Evolutionary conservation across 2,329 filamentous ascomycete species (phyloP).

Genomic region (Colletotrichum tabaci): DNA sequence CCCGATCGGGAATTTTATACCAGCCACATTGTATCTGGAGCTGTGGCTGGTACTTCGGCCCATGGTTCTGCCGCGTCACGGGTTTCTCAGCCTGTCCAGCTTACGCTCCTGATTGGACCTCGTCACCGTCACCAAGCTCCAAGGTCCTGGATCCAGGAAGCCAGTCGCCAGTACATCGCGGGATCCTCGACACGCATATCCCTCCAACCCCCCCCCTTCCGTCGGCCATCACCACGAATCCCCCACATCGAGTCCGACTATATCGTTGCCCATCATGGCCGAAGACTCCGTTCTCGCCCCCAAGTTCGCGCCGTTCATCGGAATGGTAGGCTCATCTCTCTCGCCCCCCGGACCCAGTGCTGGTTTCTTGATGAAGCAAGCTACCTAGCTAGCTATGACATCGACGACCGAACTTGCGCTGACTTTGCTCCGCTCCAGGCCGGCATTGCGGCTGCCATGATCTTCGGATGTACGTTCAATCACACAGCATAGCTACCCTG

Average conservation of each 20-base stretch:
- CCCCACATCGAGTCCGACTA: conserved; percentile 31
- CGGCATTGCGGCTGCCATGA: conserved; percentile 86
- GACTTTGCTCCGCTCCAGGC: conserved; percentile 64
- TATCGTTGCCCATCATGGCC: conserved; percentile 59
- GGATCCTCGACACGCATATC: conserved; percentile 39
- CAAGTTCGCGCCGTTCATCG: conserved; percentile 89
- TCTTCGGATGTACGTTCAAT: conserved; percentile 79
- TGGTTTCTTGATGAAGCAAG: conserved; percentile 19
- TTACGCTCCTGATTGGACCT: conserved; percentile 40
- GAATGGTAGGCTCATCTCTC: conserved; percentile 77
- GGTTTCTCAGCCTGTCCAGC: conserved; percentile 38
- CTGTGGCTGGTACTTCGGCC: conserved; percentile 27
- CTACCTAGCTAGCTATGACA: conserved; percentile 25
- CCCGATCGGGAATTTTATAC: not conserved
- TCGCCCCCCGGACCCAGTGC: conserved; percentile 23
- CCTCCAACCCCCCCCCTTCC: conserved; percentile 40
- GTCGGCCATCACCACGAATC: conserved; percentile 44
- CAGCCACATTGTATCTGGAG: conserved; percentile 8
- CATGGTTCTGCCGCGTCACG: conserved; percentile 39
- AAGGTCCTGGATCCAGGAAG: conserved; percentile 42
- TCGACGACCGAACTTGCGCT: conserved; percentile 43
- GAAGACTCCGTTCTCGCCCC: conserved; percentile 74
- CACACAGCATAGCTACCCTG: conserved; percentile 48
- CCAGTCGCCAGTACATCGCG: conserved; percentile 31
- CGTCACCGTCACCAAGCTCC: conserved; percentile 43